Percentiles rank a stretch among this genome's conserved stretches.
These are phyloP conservation scores for Penicillium sp. DNA, from an alignment of 2,329 filamentous ascomycete genomes.

Conservation along the genomic window DNA sequence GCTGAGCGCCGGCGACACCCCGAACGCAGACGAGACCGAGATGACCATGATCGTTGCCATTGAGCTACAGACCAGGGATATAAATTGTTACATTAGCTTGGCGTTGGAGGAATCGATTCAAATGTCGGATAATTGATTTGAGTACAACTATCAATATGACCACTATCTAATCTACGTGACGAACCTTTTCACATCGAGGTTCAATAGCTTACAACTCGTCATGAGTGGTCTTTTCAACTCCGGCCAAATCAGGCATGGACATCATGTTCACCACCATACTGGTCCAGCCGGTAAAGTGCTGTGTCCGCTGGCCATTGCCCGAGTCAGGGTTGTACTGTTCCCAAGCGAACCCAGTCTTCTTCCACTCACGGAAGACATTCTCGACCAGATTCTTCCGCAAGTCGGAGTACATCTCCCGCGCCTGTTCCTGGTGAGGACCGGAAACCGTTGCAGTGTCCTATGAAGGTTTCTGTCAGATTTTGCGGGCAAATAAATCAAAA, in stretches of 20 bases:
- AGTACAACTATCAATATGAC: slow-evolving; percentile 4
- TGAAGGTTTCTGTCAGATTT: slow-evolving; percentile 18
- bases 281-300: slow-evolving; percentile 99
- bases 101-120: slow-evolving; percentile 9
- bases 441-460: slow-evolving; percentile 63
- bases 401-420: slow-evolving; percentile 70
- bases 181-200: slow-evolving; percentile 15
- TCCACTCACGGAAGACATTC: slow-evolving; percentile 85
- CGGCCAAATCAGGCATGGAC: slow-evolving; percentile 74
- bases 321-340: slow-evolving; percentile 97
- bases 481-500: background rate
- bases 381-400: slow-evolving; percentile 83
- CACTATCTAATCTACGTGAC: slow-evolving; percentile 16
- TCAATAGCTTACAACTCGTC: slow-evolving; percentile 49
- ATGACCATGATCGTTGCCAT: slow-evolving; percentile 28
- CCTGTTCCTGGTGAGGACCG: slow-evolving; percentile 68
- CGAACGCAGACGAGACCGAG: slow-evolving; percentile 29
- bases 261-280: slow-evolving; percentile 96
- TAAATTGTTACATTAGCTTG: slow-evolving; percentile 8
- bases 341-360: slow-evolving; percentile 93
- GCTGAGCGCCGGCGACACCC: slow-evolving; percentile 25
- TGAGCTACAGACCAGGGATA: slow-evolving; percentile 14
- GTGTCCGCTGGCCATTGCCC: slow-evolving; percentile 87
- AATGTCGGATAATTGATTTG: slow-evolving; percentile 3
- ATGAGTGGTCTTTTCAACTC: slow-evolving; percentile 34